A percentile compares a stretch with the other conserved stretches of the same genome.
Conservation (phyloP, 208 protist species). For the Leptomonas pyrrhocoris region DNA sequence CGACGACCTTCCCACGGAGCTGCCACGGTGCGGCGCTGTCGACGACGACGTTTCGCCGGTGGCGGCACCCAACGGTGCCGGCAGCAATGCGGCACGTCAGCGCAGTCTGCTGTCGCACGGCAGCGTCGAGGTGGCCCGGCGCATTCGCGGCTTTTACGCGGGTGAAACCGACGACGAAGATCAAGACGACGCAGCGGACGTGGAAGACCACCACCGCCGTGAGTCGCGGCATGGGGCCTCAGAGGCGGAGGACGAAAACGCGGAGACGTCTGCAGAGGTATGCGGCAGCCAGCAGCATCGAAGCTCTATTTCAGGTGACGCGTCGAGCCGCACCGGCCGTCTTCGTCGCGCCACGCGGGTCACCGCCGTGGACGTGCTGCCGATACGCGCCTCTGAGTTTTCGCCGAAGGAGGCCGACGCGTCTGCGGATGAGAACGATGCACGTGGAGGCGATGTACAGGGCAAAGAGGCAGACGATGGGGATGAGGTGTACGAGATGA, state of each 20-base stretch:
- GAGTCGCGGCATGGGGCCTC: no score
- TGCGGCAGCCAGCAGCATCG: not conserved
- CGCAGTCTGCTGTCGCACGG: not conserved
- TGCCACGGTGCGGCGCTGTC: not conserved
- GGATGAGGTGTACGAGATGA: constrained; percentile 13
- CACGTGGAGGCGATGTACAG: not conserved
- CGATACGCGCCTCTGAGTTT: not conserved
- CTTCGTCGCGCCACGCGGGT: constrained; percentile 3
- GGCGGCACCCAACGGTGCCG: not conserved
- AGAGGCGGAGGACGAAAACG: no score
- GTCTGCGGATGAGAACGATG: not conserved
- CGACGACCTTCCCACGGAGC: not conserved
- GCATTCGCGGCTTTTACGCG: constrained; percentile 13
- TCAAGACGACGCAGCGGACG: not conserved
- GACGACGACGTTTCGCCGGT: no score
- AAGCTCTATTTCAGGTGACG: no score
- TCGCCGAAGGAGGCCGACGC: not conserved
- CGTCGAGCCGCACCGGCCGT: not conserved
- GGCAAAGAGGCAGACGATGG: not conserved
- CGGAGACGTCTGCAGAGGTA: not conserved
- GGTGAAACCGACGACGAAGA: not conserved
- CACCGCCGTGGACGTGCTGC: not conserved
- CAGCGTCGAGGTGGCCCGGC: constrained; percentile 7
- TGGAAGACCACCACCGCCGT: not conserved
- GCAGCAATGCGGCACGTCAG: not conserved